These are phyloP conservation scores for Neofusicoccum umdonicola DNA, from an alignment of 2,329 filamentous ascomycete genomes.

Conservation along the genomic window DNA sequence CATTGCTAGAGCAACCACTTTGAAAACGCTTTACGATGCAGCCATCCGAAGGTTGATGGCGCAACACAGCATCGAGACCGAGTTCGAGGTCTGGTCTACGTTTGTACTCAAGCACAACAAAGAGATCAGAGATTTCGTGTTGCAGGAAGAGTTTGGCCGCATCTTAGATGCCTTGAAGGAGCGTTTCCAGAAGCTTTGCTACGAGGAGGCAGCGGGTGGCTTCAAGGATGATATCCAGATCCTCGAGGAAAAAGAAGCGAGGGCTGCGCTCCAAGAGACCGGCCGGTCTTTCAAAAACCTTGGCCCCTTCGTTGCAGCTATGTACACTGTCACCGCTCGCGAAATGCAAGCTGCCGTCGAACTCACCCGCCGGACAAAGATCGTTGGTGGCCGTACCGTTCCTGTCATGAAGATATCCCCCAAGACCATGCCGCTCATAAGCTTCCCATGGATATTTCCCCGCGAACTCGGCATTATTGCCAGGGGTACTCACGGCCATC, in stretches of 20 bases:
- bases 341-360: conserved; percentile 62
- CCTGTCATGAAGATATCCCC: conserved; percentile 40
- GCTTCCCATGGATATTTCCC: conserved; percentile 89
- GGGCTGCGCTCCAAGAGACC: conserved; percentile 36
- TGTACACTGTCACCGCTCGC: conserved; percentile 79
- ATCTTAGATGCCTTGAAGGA: conserved; percentile 66
- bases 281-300: conserved; percentile 58
- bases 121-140: conserved; percentile 76
- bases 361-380: conserved; percentile 45
- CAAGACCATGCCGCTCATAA: conserved; percentile 80
- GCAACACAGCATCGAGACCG: conserved; percentile 77
- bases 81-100: conserved; percentile 88
- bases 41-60: conserved; percentile 76
- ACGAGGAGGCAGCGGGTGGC: conserved; percentile 59
- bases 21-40: conserved; percentile 78
- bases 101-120: conserved; percentile 76
- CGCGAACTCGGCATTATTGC: conserved; percentile 70
- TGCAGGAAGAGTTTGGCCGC: conserved; percentile 76
- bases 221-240: conserved; percentile 51
- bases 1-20: conserved; percentile 57
- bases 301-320: conserved; percentile 74
- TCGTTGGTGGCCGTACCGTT: conserved; percentile 39
- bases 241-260: background rate
- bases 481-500: conserved; percentile 23
- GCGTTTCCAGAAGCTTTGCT: conserved; percentile 66